phyloP scores from a whole-genome alignment of 352 stramenopile species.

The Phytopythium montanum region DNA sequence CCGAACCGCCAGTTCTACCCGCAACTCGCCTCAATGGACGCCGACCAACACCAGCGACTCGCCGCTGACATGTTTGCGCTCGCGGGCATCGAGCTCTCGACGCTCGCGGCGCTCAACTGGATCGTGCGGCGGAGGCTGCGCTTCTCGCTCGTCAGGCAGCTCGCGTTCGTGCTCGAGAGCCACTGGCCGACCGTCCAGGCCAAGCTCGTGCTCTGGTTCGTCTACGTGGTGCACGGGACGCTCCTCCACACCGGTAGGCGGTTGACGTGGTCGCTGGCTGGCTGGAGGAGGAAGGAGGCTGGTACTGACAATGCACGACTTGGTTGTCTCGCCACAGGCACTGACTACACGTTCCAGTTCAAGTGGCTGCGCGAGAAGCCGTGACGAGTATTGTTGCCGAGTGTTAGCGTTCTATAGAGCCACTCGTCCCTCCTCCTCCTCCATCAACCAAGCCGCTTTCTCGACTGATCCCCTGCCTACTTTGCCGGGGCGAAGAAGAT shows the following conservation, averaged over 20 bases:
- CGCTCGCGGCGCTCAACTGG: conserved; percentile 9
- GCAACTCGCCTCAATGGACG: conserved; percentile 15
- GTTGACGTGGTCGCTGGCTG: not conserved
- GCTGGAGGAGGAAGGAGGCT: too few species aligned
- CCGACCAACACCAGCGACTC: conserved; percentile 7
- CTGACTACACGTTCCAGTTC: conserved; percentile 15
- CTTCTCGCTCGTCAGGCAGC: conserved; percentile 17
- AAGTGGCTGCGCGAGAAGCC: conserved; percentile 3
- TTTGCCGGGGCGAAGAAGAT: conserved; percentile 43
- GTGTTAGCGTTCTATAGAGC: too few species aligned
- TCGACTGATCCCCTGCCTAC: too few species aligned
- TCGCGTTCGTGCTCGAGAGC: conserved; percentile 20
- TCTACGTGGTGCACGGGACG: conserved; percentile 17
- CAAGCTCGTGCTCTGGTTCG: conserved; percentile 22
- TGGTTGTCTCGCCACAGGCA: not conserved
- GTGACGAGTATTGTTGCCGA: not conserved
- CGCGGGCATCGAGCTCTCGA: conserved; percentile 13
- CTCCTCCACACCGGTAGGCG: conserved; percentile 17
- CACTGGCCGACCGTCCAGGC: conserved; percentile 21
- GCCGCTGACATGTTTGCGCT: conserved; percentile 15
- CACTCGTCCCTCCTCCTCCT: too few species aligned
- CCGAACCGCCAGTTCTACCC: conserved; percentile 27
- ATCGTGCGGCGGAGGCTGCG: conserved; percentile 17
- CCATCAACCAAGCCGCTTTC: too few species aligned
- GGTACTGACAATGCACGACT: not conserved